Evolutionary conservation across 257 asterid genomes (phyloP).

Genomic region (Phtheirospermum japonicum): DNA sequence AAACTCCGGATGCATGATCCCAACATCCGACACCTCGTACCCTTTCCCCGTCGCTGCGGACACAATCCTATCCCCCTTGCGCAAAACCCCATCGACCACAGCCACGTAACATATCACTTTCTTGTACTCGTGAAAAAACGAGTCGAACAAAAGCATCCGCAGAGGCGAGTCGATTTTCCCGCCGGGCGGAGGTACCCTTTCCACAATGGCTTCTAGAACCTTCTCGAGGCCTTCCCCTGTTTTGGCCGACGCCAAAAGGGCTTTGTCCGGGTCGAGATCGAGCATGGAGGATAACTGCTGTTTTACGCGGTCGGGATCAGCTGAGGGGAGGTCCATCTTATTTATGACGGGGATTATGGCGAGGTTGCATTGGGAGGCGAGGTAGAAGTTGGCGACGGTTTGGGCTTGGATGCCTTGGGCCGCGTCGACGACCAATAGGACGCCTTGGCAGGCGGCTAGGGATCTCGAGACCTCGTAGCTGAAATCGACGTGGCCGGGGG

Average conservation of each 20-base stretch:
- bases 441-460: conserved; percentile 98
- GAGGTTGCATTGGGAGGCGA: conserved; percentile 89
- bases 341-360: conserved; percentile 79
- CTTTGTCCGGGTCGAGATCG: conserved; percentile 82
- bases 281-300: conserved; percentile 90
- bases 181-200: conserved; percentile 87
- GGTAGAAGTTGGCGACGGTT: conserved; percentile 94
- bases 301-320: conserved; percentile 93
- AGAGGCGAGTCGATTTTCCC: conserved; percentile 56
- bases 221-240: conserved; percentile 89
- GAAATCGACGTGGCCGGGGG: conserved; percentile 98
- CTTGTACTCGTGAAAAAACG: conserved; percentile 87
- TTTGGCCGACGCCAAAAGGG: conserved; percentile 86
- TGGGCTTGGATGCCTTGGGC: conserved; percentile 99
- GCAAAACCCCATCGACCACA: conserved; percentile 83
- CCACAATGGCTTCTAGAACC: conserved; percentile 95
- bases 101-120: conserved; percentile 99
- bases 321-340: conserved; percentile 97
- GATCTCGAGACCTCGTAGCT: conserved; percentile 97
- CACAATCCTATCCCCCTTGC: conserved; percentile 81
- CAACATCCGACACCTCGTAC: conserved; percentile 82
- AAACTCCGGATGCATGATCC: conserved; percentile 94
- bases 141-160: conserved; percentile 91
- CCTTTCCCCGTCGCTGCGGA: conserved; percentile 90
- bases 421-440: conserved; percentile 95